Conservation (phyloP, 2,329 filamentous ascomycete genomes). For the Aspergillus latus region DNA sequence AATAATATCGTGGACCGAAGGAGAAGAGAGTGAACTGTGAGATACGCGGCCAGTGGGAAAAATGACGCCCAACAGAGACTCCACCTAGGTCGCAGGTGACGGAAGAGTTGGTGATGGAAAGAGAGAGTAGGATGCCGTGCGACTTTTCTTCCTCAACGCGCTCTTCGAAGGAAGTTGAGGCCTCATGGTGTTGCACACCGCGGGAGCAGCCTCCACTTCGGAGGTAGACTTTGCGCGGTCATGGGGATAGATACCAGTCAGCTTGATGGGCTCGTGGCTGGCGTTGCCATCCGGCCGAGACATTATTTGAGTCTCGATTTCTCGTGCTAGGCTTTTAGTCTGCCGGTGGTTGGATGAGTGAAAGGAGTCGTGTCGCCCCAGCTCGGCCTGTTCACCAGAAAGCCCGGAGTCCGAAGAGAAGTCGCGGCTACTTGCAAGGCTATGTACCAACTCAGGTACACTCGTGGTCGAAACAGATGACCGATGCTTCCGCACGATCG, state of each 20-base stretch:
- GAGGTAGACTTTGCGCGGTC: constrained; percentile 41
- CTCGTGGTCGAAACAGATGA: constrained; percentile 48
- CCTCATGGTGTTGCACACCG: constrained; percentile 20
- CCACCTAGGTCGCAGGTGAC: not conserved
- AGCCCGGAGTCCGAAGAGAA: constrained; percentile 27
- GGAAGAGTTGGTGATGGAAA: constrained; percentile 19
- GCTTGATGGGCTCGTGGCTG: constrained; percentile 30
- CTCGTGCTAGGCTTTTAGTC: constrained; percentile 39
- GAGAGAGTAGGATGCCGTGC: constrained; percentile 45
- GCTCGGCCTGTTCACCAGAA: constrained; percentile 20
- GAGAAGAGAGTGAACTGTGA: constrained; percentile 5
- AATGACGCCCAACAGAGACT: too few relatives aligned
- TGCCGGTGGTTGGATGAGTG: constrained; percentile 31
- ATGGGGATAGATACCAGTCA: constrained; percentile 26
- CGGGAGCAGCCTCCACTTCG: constrained; percentile 29
- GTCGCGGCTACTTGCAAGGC: constrained; percentile 43
- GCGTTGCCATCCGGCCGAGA: constrained; percentile 29
- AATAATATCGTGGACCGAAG: constrained; percentile 14
- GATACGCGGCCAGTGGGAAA: not conserved
- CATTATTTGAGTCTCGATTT: constrained; percentile 33
- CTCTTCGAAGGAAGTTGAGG: constrained; percentile 29
- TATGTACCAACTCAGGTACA: constrained; percentile 47
- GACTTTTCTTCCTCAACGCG: constrained; percentile 34
- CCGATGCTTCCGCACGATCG: constrained; percentile 48
- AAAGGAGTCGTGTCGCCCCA: constrained; percentile 24